phyloP scores from a whole-genome alignment of 257 asterid genomes.

The Cinchona pubescens region DNA sequence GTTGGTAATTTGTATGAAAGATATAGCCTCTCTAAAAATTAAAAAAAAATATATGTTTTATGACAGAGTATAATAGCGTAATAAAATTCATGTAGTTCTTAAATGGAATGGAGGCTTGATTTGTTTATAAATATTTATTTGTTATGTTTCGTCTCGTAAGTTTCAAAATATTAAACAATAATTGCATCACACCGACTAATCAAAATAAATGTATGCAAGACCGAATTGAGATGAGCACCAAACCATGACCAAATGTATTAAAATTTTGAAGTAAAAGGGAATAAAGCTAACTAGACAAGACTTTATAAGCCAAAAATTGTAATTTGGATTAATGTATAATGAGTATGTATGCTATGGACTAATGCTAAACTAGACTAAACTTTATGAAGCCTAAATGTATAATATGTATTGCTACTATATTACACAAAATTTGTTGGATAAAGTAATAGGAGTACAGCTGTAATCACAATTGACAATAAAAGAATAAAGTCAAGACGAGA shows the following conservation, averaged over 20 bases:
- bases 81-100: too few species aligned
- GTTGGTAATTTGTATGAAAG: too few species aligned
- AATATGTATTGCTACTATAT: not conserved
- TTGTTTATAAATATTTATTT: too few species aligned
- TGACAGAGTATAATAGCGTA: too few species aligned
- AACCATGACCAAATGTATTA: not conserved
- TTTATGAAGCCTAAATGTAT: not conserved
- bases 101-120: too few species aligned
- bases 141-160: not conserved
- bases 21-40: too few species aligned
- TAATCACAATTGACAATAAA: slow-evolving; percentile 12
- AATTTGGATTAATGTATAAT: too few species aligned
- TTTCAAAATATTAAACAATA: not conserved
- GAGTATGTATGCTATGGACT: too few species aligned
- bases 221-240: not conserved
- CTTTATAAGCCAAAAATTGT: not conserved
- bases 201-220: not conserved
- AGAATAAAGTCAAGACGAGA: slow-evolving; percentile 19
- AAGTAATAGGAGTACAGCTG: slow-evolving; percentile 7
- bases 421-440: not conserved
- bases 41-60: too few species aligned
- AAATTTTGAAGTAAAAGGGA: not conserved
- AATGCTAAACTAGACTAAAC: not conserved
- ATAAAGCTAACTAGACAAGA: not conserved
- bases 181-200: not conserved